Percentiles rank a stretch among this genome's conserved stretches.
Evolutionary conservation across 768 basidiomycete genomes (phyloP).

Genomic region (Rhodotorula sphaerocarpa): DNA sequence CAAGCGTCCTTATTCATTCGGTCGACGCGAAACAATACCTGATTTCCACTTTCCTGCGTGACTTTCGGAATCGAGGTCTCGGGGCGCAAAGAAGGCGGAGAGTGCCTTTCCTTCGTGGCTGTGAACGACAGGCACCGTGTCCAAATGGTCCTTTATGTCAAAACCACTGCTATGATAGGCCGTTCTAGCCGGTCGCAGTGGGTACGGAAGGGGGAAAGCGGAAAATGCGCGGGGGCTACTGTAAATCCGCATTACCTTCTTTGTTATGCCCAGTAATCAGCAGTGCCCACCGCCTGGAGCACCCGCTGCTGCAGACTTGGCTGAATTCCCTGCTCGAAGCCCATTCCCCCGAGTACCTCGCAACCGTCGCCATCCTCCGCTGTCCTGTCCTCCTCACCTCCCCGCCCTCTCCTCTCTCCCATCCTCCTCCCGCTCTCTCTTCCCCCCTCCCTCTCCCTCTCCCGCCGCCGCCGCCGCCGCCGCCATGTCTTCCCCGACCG

Average conservation of each 20-base stretch:
- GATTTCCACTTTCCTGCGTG: no score
- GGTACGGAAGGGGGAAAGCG: neutral
- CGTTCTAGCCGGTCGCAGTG: no score
- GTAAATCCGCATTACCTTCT: neutral
- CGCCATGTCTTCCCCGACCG: constrained; percentile 1
- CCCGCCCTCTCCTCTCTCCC: constrained; percentile 4
- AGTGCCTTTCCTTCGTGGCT: no score
- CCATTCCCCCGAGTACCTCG: neutral
- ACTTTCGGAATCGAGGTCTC: no score
- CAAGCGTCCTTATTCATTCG: constrained; percentile 2
- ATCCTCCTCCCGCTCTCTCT: neutral
- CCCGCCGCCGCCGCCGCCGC: constrained; percentile 8
- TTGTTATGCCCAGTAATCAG: neutral
- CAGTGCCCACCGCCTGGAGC: no score
- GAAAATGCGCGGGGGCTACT: no score
- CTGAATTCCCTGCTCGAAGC: no score
- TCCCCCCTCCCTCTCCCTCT: constrained; percentile 10
- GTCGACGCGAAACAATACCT: no score
- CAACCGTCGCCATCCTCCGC: neutral
- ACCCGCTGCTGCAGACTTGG: no score
- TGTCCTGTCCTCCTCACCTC: neutral
- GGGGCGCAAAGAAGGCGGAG: neutral
- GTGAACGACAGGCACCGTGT: no score
- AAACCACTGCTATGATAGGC: no score
- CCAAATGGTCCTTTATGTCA: no score